Evolutionary conservation across 2,329 filamentous ascomycete species (phyloP).

Genomic region (Fusarium sp.): DNA sequence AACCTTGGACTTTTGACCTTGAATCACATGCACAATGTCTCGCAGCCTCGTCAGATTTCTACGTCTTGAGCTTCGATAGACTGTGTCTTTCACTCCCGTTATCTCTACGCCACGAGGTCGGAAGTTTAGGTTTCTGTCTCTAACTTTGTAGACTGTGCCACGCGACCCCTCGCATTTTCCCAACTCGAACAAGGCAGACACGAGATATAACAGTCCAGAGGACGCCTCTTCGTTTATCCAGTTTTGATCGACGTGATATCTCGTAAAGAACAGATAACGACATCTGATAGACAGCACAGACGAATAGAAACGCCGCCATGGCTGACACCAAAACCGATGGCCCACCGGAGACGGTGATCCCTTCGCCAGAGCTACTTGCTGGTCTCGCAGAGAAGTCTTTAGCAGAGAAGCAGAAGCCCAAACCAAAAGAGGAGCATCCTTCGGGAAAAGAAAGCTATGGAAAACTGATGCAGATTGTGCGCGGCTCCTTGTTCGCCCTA

Average conservation of each 20-base stretch:
- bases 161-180: constrained; percentile 30
- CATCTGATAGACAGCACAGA: not conserved
- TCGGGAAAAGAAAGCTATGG: constrained; percentile 65
- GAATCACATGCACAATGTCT: constrained; percentile 41
- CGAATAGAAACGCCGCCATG: constrained; percentile 34
- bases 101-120: constrained; percentile 18
- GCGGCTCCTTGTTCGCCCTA: constrained; percentile 58
- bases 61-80: constrained; percentile 11
- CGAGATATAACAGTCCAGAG: constrained; percentile 21
- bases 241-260: not conserved
- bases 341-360: constrained; percentile 36
- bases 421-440: constrained; percentile 52
- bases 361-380: constrained; percentile 43
- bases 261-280: not conserved
- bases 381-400: constrained; percentile 34
- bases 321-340: constrained; percentile 34
- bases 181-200: constrained; percentile 12
- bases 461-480: constrained; percentile 57
- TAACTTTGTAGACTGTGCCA: constrained; percentile 16
- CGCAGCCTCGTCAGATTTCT: constrained; percentile 14
- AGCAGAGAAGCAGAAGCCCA: not conserved
- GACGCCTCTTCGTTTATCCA: not conserved
- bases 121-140: not conserved
- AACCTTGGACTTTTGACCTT: constrained; percentile 13
- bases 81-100: not conserved